Percentiles rank a stretch among this genome's conserved stretches.
Evolutionary conservation across 2,329 filamentous ascomycete genomes (phyloP).

Genomic region (Botrytis porri): DNA sequence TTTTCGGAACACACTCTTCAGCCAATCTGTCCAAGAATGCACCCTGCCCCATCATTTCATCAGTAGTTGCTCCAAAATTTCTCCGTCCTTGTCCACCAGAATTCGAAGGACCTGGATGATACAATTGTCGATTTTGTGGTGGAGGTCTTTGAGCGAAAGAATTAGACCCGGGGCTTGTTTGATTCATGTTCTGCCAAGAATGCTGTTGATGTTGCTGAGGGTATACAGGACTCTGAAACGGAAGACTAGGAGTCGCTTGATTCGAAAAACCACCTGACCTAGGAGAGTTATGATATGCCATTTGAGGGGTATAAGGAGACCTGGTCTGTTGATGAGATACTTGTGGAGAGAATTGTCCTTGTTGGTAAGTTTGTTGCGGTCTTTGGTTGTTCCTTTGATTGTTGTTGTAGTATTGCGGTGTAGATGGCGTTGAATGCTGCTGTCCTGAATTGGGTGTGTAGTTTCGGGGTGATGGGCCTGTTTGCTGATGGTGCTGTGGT

Average conservation of each 20-base stretch:
- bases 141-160: conserved; percentile 21
- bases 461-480: conserved; percentile 36
- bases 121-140: conserved; percentile 35
- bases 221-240: conserved; percentile 19
- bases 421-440: conserved; percentile 20
- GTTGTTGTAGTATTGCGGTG: conserved; percentile 14
- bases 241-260: conserved; percentile 21
- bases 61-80: conserved; percentile 29
- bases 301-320: conserved; percentile 27
- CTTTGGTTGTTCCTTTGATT: conserved; percentile 22
- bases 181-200: conserved; percentile 15
- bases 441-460: conserved; percentile 16
- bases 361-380: conserved; percentile 26
- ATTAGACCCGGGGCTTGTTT: background rate
- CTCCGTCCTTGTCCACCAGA: conserved; percentile 25
- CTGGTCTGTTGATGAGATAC: conserved; percentile 24
- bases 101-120: conserved; percentile 29
- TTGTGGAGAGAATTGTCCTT: conserved; percentile 27
- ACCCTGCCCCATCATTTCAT: conserved; percentile 50
- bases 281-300: conserved; percentile 28
- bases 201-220: conserved; percentile 19
- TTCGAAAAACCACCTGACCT: conserved; percentile 37
- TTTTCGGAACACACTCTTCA: conserved; percentile 31
- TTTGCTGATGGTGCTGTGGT: conserved; percentile 35
- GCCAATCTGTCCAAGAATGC: conserved; percentile 50